Percentiles rank a stretch among this genome's conserved stretches.
These are phyloP conservation scores for Pythium pyrilobum DNA, from an alignment of 352 stramenopile genomes.

Conservation along the genomic window DNA sequence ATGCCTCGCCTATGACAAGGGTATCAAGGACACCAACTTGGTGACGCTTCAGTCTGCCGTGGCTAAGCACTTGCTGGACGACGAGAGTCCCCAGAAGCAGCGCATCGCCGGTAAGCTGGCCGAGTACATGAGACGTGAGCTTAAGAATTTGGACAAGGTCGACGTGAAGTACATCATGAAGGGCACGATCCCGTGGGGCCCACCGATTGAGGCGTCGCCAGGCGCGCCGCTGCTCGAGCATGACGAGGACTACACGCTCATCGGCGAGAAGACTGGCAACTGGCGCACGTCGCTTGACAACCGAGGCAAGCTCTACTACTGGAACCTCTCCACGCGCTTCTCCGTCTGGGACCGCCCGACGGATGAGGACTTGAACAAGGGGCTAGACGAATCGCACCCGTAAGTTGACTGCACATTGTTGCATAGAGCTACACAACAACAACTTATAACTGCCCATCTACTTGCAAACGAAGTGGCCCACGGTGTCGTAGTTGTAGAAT, in stretches of 20 bases:
- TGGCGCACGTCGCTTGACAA: slow-evolving; percentile 83
- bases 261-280: slow-evolving; percentile 80
- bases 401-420: slow-evolving; percentile 9
- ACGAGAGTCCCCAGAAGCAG: slow-evolving; percentile 52
- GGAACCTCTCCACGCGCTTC: slow-evolving; percentile 80
- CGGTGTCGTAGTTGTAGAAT: too few relatives aligned
- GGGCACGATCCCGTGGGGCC: slow-evolving; percentile 72
- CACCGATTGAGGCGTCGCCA: slow-evolving; percentile 18
- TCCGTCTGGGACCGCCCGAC: slow-evolving; percentile 75
- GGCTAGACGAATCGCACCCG: slow-evolving; percentile 24
- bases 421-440: too few relatives aligned
- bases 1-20: slow-evolving; percentile 93
- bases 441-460: too few relatives aligned
- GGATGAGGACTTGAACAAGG: slow-evolving; percentile 50
- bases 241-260: slow-evolving; percentile 63
- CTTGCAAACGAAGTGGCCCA: too few relatives aligned
- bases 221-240: slow-evolving; percentile 17
- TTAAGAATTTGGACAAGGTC: slow-evolving; percentile 78
- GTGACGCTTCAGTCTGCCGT: slow-evolving; percentile 52
- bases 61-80: slow-evolving; percentile 70
- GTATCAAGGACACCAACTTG: slow-evolving; percentile 48
- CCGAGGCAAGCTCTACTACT: slow-evolving; percentile 85
- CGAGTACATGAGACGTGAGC: slow-evolving; percentile 72
- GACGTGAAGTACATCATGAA: slow-evolving; percentile 62
- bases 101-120: slow-evolving; percentile 52